Percentiles rank a stretch among this genome's conserved stretches.
Evolutionary conservation across 768 basidiomycete genomes (phyloP).

Genomic region (Russula dissimulans): DNA sequence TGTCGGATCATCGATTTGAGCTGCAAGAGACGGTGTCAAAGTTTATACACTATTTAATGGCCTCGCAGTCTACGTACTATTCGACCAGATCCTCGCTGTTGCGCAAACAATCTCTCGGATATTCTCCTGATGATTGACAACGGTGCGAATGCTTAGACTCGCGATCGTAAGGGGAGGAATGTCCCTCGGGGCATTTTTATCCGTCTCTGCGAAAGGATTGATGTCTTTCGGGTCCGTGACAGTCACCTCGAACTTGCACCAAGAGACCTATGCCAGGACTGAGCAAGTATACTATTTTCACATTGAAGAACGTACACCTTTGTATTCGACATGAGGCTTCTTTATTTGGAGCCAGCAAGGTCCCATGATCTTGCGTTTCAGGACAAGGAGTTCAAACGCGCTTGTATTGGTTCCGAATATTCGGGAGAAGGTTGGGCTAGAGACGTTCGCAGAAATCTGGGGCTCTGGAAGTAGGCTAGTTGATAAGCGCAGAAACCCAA

Average conservation of each 20-base stretch:
- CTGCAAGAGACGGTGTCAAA: slow-evolving; percentile 32
- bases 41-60: neutral
- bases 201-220: slow-evolving; percentile 69
- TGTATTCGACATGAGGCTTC: slow-evolving; percentile 61
- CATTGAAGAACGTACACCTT: slow-evolving; percentile 50
- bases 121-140: slow-evolving; percentile 91
- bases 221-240: slow-evolving; percentile 83
- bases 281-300: neutral
- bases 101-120: slow-evolving; percentile 89
- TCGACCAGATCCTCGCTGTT: slow-evolving; percentile 75
- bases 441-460: slow-evolving; percentile 59
- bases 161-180: slow-evolving; percentile 84
- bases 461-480: slow-evolving; percentile 40
- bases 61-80: slow-evolving; percentile 36
- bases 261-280: slow-evolving; percentile 58
- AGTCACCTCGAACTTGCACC: slow-evolving; percentile 90
- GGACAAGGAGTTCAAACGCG: slow-evolving; percentile 85
- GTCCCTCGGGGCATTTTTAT: slow-evolving; percentile 62
- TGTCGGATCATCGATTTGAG: slow-evolving; percentile 82
- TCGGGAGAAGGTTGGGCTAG: slow-evolving; percentile 74
- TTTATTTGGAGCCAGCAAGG: slow-evolving; percentile 93
- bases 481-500: neutral
- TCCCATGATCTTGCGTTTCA: slow-evolving; percentile 98
- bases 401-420: slow-evolving; percentile 89
- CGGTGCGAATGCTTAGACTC: slow-evolving; percentile 79